Base-by-base conservation (phyloP, 2,329 filamentous ascomycete genomes). In the Alternaria novae-zelandiae region DNA sequence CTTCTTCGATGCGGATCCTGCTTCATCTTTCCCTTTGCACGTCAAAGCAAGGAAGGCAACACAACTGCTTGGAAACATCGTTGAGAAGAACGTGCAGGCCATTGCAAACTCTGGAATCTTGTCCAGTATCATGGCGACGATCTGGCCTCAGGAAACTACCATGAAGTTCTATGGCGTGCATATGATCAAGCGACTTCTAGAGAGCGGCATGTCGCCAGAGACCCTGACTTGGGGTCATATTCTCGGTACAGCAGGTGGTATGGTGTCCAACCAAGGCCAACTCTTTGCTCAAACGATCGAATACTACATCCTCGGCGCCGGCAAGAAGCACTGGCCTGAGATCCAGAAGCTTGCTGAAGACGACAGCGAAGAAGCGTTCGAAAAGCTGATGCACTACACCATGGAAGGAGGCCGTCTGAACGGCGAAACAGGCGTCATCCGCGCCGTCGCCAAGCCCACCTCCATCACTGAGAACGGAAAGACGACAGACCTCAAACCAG, bases 281-380 rank as follows among this genome's bases (percentile, higher is more conserved):
- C 82, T 88, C 21, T 87, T 88, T 69, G 84, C 81, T 0, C 86
- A 88, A 66, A 85, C 82, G 25, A 73, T 89, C 53, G 87, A 88
- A 69, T 87, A 84, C 72, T 88, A 87, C 74, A 80, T 89, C 49
- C 63, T 72, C 3, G 83, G 84, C 32, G 81, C 82, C 20, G 86
- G 85, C 32, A 66, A 69, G n/a, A 68, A 80, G 36, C 81, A 87
- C 73, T 81, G 86, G 68, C 74, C 81, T 3, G 79, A 82, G 10
- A 84, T 88, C 44, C 81, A 84, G 41, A 71, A 76, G 2, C 78
- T 88, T 12, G 84, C 86, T 2, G 25, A 60, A 3, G 63, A 85
- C 25, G 74, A 78, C 41, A 69, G 82, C 78, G 41, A 81, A 70
- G 41, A 81, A 79, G 69, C 83, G 78, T 68, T 84, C 67, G 81